Percentiles rank a stretch among this genome's conserved stretches.
Evolutionary conservation across 1,284 basidiomycete species (phyloP).

Genomic region (Amylostereum areolatum): DNA sequence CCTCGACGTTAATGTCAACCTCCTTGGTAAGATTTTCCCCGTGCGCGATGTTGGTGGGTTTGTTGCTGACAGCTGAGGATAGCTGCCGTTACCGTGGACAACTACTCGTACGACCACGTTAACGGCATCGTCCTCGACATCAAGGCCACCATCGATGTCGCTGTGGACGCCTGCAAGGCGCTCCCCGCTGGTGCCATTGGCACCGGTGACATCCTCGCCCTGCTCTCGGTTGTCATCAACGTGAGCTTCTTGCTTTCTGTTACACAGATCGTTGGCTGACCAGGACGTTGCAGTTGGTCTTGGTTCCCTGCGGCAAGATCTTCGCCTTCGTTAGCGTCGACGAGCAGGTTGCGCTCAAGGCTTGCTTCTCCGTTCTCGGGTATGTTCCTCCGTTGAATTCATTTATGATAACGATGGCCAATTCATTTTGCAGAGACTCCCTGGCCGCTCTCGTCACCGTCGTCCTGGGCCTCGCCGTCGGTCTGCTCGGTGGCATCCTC

Average conservation of each 20-base stretch:
- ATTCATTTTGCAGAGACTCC: background rate
- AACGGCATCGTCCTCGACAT: background rate
- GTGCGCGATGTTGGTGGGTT: background rate
- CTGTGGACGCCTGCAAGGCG: background rate
- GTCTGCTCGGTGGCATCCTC: slow-evolving; percentile 7
- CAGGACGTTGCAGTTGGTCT: background rate
- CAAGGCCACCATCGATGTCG: background rate
- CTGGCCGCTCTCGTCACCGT: background rate
- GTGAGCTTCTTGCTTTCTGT: background rate
- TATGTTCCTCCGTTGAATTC: background rate
- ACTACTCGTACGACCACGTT: background rate
- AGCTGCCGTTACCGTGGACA: background rate
- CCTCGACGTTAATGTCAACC: background rate
- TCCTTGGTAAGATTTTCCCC: background rate
- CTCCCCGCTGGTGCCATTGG: background rate
- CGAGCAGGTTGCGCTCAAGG: background rate
- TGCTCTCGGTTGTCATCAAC: background rate
- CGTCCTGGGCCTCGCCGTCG: slow-evolving; percentile 8
- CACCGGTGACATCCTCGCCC: background rate
- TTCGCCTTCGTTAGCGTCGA: background rate
- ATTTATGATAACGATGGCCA: background rate
- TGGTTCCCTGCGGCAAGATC: background rate
- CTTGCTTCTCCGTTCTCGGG: background rate
- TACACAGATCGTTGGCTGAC: background rate
- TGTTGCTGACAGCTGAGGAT: background rate